Evolutionary conservation across 192 early-diverging fungal genomes (phyloP).

Genomic region (Linnemannia exigua): DNA sequence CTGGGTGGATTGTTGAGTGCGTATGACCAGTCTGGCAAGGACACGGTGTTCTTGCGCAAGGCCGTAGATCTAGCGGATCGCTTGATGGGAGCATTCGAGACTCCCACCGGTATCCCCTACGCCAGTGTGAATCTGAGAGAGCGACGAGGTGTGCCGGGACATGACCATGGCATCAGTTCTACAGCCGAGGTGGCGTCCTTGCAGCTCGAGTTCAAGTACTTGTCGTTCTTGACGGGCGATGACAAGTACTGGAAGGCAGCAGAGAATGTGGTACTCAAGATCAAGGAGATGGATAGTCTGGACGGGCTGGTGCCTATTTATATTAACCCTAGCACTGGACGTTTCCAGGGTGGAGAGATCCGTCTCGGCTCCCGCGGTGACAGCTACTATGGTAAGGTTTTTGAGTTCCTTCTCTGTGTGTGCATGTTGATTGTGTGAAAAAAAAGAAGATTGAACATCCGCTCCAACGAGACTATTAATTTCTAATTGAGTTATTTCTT

Average conservation of each 20-base stretch:
- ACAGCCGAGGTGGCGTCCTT: conserved; percentile 78
- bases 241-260: conserved; percentile 75
- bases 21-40: conserved; percentile 72
- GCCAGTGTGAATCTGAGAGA: conserved; percentile 64
- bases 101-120: conserved; percentile 69
- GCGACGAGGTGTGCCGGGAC: conserved; percentile 34
- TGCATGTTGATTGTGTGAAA: too few relatives aligned
- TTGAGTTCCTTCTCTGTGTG: neutral
- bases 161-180: conserved; percentile 50
- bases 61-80: conserved; percentile 75
- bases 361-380: conserved; percentile 78
- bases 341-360: conserved; percentile 62
- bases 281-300: conserved; percentile 59
- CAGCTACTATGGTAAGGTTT: conserved; percentile 84
- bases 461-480: neutral
- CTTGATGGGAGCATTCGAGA: conserved; percentile 72
- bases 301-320: conserved; percentile 84
- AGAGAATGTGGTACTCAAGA: conserved; percentile 71
- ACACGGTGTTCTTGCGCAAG: conserved; percentile 69
- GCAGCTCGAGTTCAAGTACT: conserved; percentile 83
- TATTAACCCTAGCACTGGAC: conserved; percentile 66
- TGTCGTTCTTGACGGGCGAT: conserved; percentile 76
- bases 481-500: conserved; percentile 49
- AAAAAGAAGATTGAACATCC: conserved; percentile 39
- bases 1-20: conserved; percentile 84